A percentile compares a stretch with the other conserved stretches of the same genome.
These are phyloP conservation scores for Trichoderma harzianum DNA, from an alignment of 2,329 filamentous ascomycete genomes.

Conservation along the genomic window DNA sequence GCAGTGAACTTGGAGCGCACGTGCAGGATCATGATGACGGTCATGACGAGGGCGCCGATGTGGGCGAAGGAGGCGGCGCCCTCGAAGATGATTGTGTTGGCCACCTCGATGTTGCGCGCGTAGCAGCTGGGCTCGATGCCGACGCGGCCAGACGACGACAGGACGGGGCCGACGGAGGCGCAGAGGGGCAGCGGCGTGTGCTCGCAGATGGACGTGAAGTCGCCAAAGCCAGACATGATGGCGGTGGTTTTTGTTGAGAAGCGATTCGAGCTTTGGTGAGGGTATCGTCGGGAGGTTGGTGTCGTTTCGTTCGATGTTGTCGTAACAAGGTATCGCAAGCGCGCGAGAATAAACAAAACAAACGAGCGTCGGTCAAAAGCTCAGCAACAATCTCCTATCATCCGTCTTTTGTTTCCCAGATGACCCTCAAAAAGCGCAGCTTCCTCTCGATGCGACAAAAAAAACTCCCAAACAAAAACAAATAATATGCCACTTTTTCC, in stretches of 20 bases:
- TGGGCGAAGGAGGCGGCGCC: constrained; percentile 88
- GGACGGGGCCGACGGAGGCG: constrained; percentile 74
- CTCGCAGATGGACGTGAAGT: constrained; percentile 83
- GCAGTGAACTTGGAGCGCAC: constrained; percentile 97
- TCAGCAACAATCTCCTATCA: neutral
- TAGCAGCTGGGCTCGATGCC: constrained; percentile 91
- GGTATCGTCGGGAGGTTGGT: neutral
- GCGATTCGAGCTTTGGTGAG: neutral
- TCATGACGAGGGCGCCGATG: constrained; percentile 87
- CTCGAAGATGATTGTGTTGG: constrained; percentile 98
- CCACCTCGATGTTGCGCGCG: constrained; percentile 89
- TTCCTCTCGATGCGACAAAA: neutral
- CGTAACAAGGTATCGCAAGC: neutral
- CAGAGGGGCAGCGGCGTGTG: constrained; percentile 85
- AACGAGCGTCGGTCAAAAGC: neutral
- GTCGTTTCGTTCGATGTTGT: neutral
- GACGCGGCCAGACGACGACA: constrained; percentile 61
- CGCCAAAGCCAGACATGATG: constrained; percentile 78
- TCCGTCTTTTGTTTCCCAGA: neutral
- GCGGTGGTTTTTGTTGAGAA: neutral
- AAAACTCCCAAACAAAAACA: neutral
- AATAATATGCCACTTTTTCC: neutral
- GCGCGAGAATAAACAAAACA: neutral
- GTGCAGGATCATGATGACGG: constrained; percentile 94
- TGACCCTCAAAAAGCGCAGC: neutral